A percentile compares a stretch with the other conserved stretches of the same genome.
These are phyloP conservation scores for Colletotrichum brevisporum DNA, from an alignment of 2,329 filamentous ascomycete species.

Conservation along the genomic window DNA sequence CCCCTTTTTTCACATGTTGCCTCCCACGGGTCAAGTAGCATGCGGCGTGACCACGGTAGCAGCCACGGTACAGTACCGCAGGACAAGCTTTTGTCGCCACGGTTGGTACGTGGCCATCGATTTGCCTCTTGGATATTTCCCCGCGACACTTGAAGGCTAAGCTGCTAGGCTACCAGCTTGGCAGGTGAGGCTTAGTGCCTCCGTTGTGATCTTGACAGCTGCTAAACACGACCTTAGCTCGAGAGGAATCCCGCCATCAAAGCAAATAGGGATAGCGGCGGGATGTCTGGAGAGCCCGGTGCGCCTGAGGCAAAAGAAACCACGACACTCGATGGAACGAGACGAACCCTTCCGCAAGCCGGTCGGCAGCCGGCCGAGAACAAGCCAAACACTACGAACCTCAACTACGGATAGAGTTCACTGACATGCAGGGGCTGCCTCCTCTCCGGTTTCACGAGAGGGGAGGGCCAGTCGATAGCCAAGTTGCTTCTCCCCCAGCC, in stretches of 20 bases:
- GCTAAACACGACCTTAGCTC: background rate
- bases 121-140: background rate
- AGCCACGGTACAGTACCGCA: too few relatives aligned
- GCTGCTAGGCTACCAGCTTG: too few relatives aligned
- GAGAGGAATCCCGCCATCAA: too few relatives aligned
- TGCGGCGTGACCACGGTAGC: background rate
- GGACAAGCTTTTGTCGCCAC: background rate
- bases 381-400: background rate
- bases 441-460: constrained; percentile 31
- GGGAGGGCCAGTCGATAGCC: constrained; percentile 1
- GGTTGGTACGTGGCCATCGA: background rate
- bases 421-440: constrained; percentile 30
- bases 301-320: background rate
- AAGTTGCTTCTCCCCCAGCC: background rate
- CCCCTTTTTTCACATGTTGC: constrained; percentile 15
- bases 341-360: background rate
- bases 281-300: background rate
- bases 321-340: too few relatives aligned
- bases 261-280: too few relatives aligned
- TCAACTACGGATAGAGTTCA: background rate
- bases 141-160: background rate
- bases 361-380: constrained; percentile 3
- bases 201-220: constrained; percentile 5
- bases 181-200: background rate
- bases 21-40: background rate